phyloP scores from a whole-genome alignment of 805 yeast species.

The Metschnikowia santaceciliae region DNA sequence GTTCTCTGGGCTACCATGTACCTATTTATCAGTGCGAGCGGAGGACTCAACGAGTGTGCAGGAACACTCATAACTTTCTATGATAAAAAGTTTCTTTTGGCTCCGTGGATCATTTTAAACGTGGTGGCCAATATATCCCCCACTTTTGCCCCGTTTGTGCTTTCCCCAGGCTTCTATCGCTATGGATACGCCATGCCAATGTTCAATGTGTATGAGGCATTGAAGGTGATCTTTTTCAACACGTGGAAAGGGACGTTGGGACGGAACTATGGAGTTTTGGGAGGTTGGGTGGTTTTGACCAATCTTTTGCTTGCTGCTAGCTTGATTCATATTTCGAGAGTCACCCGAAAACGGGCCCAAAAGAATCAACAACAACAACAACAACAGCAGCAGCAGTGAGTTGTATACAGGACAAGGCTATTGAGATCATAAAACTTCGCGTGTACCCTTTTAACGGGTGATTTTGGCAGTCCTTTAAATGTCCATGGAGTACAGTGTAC shows the following conservation, averaged over 20 bases:
- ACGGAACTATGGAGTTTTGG: constrained; percentile 26
- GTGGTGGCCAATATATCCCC: constrained; percentile 30
- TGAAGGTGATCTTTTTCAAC: constrained; percentile 31
- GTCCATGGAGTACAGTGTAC: too few species aligned
- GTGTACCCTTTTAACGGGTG: too few species aligned
- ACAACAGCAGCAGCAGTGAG: too few species aligned
- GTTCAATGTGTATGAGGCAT: constrained; percentile 28
- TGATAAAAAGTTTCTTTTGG: constrained; percentile 18
- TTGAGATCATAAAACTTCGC: too few species aligned
- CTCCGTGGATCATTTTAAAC: constrained; percentile 30
- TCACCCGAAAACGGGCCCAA: not conserved
- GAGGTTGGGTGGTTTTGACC: constrained; percentile 26
- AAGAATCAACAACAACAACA: too few species aligned
- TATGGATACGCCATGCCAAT: constrained; percentile 38
- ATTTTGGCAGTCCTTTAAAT: too few species aligned
- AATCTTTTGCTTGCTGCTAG: constrained; percentile 5
- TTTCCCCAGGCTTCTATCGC: constrained; percentile 29
- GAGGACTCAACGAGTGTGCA: constrained; percentile 26
- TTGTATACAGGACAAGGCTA: too few species aligned
- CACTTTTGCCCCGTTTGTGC: constrained; percentile 31
- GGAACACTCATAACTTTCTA: constrained; percentile 19
- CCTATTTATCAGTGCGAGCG: constrained; percentile 26
- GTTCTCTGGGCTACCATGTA: constrained; percentile 32
- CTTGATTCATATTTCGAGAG: constrained; percentile 4
- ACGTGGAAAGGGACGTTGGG: constrained; percentile 33